phyloP scores from a whole-genome alignment of 192 early-diverging fungal species.

The Umbelopsis isabellina region DNA sequence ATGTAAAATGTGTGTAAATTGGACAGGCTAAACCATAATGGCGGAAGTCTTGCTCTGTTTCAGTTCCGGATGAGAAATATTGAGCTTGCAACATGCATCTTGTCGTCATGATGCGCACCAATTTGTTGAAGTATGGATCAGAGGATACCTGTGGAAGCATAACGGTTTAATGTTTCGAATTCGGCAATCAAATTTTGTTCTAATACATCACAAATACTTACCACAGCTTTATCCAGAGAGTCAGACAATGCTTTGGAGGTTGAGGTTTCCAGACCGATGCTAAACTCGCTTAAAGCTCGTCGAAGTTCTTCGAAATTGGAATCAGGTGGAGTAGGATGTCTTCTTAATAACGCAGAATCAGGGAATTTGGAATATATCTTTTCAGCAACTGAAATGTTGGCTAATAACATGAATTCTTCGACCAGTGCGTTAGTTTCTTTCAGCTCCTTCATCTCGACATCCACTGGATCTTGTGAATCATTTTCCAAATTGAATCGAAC shows the following conservation, averaged over 20 bases:
- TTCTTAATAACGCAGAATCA: conserved; percentile 77
- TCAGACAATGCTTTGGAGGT: conserved; percentile 83
- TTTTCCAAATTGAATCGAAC: conserved; percentile 92
- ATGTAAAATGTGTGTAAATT: conserved; percentile 99
- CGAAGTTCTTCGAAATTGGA: conserved; percentile 56
- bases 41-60: conserved; percentile 60
- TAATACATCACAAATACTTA: conserved; percentile 17
- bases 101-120: conserved; percentile 88
- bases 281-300: conserved; percentile 63
- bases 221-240: conserved; percentile 84
- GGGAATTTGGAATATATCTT: conserved; percentile 82
- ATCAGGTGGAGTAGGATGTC: conserved; percentile 56
- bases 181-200: neutral
- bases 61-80: conserved; percentile 94
- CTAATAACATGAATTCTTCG: conserved; percentile 98
- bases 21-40: conserved; percentile 94
- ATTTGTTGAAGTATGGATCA: conserved; percentile 96
- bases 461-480: conserved; percentile 88
- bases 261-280: conserved; percentile 64
- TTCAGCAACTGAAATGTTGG: conserved; percentile 94
- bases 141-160: conserved; percentile 52
- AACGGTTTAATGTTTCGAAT: conserved; percentile 31
- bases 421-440: conserved; percentile 93
- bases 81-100: conserved; percentile 98
- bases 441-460: conserved; percentile 85